Base-by-base conservation (phyloP, 2,329 filamentous ascomycete species). In the Macrophomina pseudophaseolina region DNA sequence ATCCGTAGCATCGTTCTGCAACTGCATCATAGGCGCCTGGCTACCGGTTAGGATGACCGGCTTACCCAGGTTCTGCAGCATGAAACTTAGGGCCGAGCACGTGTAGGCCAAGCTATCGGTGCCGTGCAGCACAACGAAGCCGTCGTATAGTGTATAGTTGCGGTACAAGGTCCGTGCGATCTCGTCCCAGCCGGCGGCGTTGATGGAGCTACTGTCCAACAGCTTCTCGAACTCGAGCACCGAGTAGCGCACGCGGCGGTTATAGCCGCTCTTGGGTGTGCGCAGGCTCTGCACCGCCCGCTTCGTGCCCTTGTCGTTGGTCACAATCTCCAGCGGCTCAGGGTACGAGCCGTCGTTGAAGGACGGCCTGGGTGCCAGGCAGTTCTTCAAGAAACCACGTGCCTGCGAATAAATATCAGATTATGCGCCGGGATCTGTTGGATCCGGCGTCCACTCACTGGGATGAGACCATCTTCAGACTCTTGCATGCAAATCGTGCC, bases 401-500 rank as follows among this genome's bases (percentile, higher is more conserved):
- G 83, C 83, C 79, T 80, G 64, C 42, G 30, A n/a, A 65, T 8
- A 32, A 56, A 7, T 23, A 7, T 0, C 32, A 16, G 18, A 42
- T 30, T 5, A 2, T 14, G 42, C 42, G 42, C n/a, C 5, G 42
- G 16, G 16, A 14, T n/a, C 42, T 9, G 42, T 2, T 9, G 11
- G 42, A 44, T 44, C 11, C 12, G 16, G 42, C 16, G 42, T 14
- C 5, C 30, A 65, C 72, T 63, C 69, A 91, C 91, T 5, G 94
- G 94, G 42, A 95, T 85, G 64, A 97, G 87, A 1, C 94, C 94
- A 71, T 93, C 87, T 8, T 87, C 85, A 9, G 92, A 93, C 65
- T 89, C 90, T 75, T 90, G 88, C 94, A 97, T 97, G 80, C 93
- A 97, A 73, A 97, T 97, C 6, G 91, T 93, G 52, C 91, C 91